These are phyloP conservation scores for Purpureocillium lavendulum DNA, from an alignment of 2,329 filamentous ascomycete species.

Conservation along the genomic window DNA sequence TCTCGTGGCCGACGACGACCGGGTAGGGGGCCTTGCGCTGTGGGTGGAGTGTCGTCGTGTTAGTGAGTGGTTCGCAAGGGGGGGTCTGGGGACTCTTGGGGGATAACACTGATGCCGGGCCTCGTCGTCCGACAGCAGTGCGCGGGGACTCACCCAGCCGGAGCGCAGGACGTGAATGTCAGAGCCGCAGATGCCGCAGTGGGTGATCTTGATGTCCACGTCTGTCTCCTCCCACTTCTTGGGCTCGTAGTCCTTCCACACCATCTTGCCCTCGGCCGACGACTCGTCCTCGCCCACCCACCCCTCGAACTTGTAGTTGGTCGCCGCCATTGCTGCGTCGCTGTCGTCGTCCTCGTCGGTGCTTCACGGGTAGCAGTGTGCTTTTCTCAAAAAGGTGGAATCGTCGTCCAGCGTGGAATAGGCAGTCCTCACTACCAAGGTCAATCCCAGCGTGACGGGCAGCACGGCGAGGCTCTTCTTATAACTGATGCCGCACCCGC, in stretches of 20 bases:
- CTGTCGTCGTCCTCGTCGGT: neutral
- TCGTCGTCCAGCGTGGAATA: no score
- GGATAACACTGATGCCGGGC: no score
- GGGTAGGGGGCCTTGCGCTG: conserved; percentile 20
- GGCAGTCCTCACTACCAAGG: no score
- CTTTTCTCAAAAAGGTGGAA: no score
- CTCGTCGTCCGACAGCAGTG: no score
- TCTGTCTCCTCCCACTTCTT: conserved; percentile 60
- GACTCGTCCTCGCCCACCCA: conserved; percentile 37
- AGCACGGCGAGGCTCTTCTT: no score
- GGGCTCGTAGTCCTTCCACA: conserved; percentile 48
- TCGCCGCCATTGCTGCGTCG: conserved; percentile 12
- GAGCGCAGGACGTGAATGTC: conserved; percentile 51
- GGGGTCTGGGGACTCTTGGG: no score
- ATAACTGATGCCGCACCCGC: no score
- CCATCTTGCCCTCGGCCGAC: conserved; percentile 41
- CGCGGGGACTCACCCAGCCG: conserved; percentile 38
- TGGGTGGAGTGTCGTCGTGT: no score
- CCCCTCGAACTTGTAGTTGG: conserved; percentile 38
- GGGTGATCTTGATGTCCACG: conserved; percentile 55
- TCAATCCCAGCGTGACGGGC: no score
- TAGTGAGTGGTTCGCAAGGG: no score
- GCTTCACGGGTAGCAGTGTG: no score
- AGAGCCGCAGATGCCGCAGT: conserved; percentile 58
- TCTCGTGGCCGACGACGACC: conserved; percentile 56